Base-by-base conservation (phyloP, 352 stramenopile species). In the Detonula confervacea region DNA sequence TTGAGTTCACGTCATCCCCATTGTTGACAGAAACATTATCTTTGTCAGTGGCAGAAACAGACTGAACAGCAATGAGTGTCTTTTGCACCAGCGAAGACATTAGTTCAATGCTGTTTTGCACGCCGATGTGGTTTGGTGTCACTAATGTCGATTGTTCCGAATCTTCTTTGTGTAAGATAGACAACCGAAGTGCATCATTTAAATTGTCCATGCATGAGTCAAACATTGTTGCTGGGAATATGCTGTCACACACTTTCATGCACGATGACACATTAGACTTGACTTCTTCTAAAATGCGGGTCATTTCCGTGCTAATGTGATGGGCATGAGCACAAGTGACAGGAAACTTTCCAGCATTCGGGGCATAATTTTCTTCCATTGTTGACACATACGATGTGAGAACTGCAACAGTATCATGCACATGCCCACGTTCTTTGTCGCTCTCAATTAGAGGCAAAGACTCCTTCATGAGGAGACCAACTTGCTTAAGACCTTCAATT, bases 211-310 rank as follows among this genome's bases (percentile, higher is more conserved):
- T 33, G 42, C 70, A 82, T 49, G 46, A 76, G 47, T 88, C 87
- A 39, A 92, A 92, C 35, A 82, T 69, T 71, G 72, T 68, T 20
- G 73, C 33, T 37, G 87, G 80, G 14, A 91, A 60, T 39, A 72
- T 65, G n/a, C 61, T 63, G 3, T 29, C 30, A 39, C 80, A 87
- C 30, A 39, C 16, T 61, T 84, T 55, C 20, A 72, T 62, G 71
- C 75, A 87, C 68, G 66, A 77, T 54, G 55, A n/a, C 29, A 87
- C 44, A n/a, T 84, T 76, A 16, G 27, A 52, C 55, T 79, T 80
- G 16, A 59, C 46, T 56, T 85, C 75, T 4, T 0, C 20, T 56
- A 87, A 65, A 46, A 74, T 49, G 22, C 51, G 55, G 7, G 39
- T 22, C 63, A 83, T 77, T 3, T 29, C 63, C 18, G 16, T 69